Evolutionary conservation across 805 yeast genomes (phyloP).

Genomic region (Myxozyma geophila): DNA sequence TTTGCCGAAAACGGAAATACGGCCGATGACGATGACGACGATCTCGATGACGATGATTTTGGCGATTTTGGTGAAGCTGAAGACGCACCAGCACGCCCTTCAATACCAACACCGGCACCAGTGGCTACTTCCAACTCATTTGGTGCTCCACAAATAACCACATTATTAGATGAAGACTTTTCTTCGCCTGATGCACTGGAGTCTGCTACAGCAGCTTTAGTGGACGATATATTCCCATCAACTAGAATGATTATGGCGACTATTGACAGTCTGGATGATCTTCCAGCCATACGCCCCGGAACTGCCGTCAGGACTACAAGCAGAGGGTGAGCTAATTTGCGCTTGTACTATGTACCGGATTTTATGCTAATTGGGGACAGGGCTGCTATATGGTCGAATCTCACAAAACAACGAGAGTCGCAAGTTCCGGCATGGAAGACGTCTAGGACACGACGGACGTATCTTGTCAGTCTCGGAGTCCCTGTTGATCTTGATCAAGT

Average conservation of each 20-base stretch:
- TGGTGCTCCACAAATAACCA: not conserved
- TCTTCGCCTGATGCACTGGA: conserved; percentile 21
- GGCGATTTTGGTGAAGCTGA: conserved; percentile 35
- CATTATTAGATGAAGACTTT: conserved; percentile 18
- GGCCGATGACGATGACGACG: conserved; percentile 21
- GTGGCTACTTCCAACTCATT: not conserved
- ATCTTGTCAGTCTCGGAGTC: conserved; percentile 68
- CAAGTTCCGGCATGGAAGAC: conserved; percentile 71
- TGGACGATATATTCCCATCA: conserved; percentile 22
- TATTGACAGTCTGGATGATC: conserved; percentile 12
- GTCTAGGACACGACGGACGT: conserved; percentile 65
- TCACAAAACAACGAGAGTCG: conserved; percentile 54
- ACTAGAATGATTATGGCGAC: conserved; percentile 26
- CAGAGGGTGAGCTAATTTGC: conserved; percentile 7
- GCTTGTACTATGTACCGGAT: not conserved
- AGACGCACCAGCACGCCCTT: conserved; percentile 7
- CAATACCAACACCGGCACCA: conserved; percentile 9
- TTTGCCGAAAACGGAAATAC: conserved; percentile 2
- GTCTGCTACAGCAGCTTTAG: conserved; percentile 20
- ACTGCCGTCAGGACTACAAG: conserved; percentile 10
- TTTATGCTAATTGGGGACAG: not conserved
- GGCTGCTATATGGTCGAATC: conserved; percentile 48
- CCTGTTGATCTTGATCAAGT: conserved; percentile 72
- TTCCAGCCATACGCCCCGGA: conserved; percentile 14
- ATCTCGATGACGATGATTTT: conserved; percentile 34